Evolutionary conservation across 345 rosid genomes (phyloP), one percentile per base, ranked within the genome.

Genomic region (Citrus sp.): DNA sequence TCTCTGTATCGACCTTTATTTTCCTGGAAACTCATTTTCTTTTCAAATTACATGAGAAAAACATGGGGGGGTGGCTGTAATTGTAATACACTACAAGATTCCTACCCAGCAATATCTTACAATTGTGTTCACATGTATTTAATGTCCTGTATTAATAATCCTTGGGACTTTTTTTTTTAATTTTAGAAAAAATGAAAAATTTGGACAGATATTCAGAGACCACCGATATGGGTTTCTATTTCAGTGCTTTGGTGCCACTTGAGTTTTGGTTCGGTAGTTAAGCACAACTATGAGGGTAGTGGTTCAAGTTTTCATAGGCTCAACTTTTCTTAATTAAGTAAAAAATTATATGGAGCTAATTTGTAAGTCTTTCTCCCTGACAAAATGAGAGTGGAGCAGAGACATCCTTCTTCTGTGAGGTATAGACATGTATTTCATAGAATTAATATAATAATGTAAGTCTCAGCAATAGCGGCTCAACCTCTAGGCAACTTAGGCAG

Each of bases 341-440:
- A 32, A 32, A 32, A 4, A 4, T 32, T 32, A 32, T 32, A 32
- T 32, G 0, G 5, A 32, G 34, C 0, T 32, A 32, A 32, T 32
- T 32, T 32, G 5, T 32, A 32, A 32, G 0, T 4, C 0, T 32
- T 32, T 32, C 5, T 32, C 34, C 0, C 5, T 32, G 4, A 0
- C 4, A 0, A 32, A 32, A 4, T 32, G 0, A 4, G 34, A 32
- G 4, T 32, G 34, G 5, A 32, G 34, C 4, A 32, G 34, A 32
- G 0, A 32, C 34, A 32, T 32, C 4, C 5, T 0, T 32, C 4
- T 0, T 32, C 0, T 32, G 34, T 32, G 0, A 32, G 4, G 4
- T 32, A 0, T 32, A 0, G 34, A 0, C 0, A 4, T 32, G 34
- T 32, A 32, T 0, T 32, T 32, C 0, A 32, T 32, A 32, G 0